Base-by-base conservation (phyloP, 1,284 basidiomycete species). In the Ceratobasidium sp. region DNA sequence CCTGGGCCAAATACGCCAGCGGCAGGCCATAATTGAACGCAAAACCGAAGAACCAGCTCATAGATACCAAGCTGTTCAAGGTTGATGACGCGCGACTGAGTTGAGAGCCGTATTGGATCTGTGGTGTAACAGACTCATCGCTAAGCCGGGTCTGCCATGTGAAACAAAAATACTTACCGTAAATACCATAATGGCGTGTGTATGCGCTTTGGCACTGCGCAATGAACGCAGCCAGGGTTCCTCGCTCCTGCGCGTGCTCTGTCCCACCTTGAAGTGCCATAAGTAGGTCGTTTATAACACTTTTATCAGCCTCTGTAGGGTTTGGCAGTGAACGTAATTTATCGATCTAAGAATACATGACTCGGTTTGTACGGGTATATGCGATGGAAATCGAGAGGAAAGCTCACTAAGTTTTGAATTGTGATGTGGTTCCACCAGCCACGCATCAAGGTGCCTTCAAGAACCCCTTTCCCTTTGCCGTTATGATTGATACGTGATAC, bases 1-100 rank as follows among this genome's bases (percentile, higher is more conserved):
- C 54, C 44, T 47, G 33, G 53, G n/a, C 66, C 65, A 59, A 69
- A 69, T 56, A 69, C 59, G 19, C 66, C 66, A 8, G 66, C 66
- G 19, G 31, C 36, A 14, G 66, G 66, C 66, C 66, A 69, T 19
- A 11, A 47, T 48, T 31, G n/a, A 29, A 57, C 27, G 31, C 66
- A 69, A 44, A 57, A 69, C 1, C 59, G 14, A 47, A 69, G 2
- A 9, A 69, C 66, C 9, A n/a, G 5, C 5, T 59, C 15, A 15
- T 69, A 69, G 19, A 69, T 33, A 14, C 66, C 66, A 14, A 5
- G 1, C 17, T 69, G 9, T 5, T 69, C 53, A 8, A 69, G 45
- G 53, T 69, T 33, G 11, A 60, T 60, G 14, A 33, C 6, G 6
- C 57, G 24, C 1, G 57, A 60, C 22, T 60, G 57, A 1, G 2